Evolutionary conservation across 805 yeast species (phyloP), one percentile per base, ranked within the genome.

Genomic region (Candida ovalis): DNA sequence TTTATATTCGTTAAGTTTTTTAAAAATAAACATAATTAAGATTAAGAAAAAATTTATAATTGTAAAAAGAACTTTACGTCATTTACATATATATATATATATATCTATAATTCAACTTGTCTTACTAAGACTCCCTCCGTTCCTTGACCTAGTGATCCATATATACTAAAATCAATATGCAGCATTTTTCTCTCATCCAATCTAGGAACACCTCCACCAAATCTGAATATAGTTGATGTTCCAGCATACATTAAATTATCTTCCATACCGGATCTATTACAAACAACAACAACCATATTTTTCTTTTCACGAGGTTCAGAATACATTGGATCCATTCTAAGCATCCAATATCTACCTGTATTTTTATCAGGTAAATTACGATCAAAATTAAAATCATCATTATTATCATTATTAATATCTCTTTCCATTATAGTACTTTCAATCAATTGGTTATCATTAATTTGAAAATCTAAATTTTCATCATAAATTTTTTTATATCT

Each of bases 221-320:
- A 84, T 51, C 77, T 75, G 39, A 78, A 63, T 3, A 88, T 78
- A 21, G 76, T 72, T 2, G 81, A 71, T 1, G 87, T 75, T 4
- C 95, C 92, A 1, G 83, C 89, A 53, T 84, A 88, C 52, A 81
- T 64, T 1, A 81, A 76, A 37, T 75, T 78, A 42, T 73, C 82
- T 61, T 90, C 97, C n/a, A 84, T 69, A 0, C 97, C 97, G 9
- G 79, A 69, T 52, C 97, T 71, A 61, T 90, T 89, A 56, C 89
- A 80, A 5, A 81, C 60, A 0, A 84, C 76, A 12, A 84, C 74
- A 57, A 65, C 12, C 46, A 57, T 46, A 44, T 56, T 46, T 40
- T 44, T 49, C 23, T 39, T 18, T 47, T 48, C 13, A 44, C 58
- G 61, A 9, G 45, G 17, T 30, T 30, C 25, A 7, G 52, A 46